Percentiles rank a stretch among this genome's conserved stretches.
Conservation (phyloP, 768 basidiomycete species). For the Suillus cothurnatus region DNA sequence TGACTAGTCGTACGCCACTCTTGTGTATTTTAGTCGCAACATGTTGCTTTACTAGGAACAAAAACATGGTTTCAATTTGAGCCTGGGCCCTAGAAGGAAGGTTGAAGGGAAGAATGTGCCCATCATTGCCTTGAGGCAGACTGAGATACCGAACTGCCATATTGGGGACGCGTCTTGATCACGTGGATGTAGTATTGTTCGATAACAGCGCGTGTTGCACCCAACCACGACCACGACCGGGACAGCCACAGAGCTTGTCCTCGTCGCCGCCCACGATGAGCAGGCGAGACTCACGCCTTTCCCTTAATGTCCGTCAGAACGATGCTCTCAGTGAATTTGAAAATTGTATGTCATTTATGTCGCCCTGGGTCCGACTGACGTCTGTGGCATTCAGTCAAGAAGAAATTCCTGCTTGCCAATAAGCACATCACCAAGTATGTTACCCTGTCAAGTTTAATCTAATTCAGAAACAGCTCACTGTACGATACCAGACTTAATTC, state of each 20-base stretch:
- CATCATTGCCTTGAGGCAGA: slow-evolving; percentile 30
- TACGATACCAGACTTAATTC: slow-evolving; percentile 67
- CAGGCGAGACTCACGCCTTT: slow-evolving; percentile 40
- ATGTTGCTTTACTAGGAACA: slow-evolving; percentile 10
- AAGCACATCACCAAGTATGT: slow-evolving; percentile 88
- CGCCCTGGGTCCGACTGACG: slow-evolving; percentile 17
- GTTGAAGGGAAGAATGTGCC: slow-evolving; percentile 19
- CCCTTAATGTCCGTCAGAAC: slow-evolving; percentile 66
- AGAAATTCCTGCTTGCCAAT: slow-evolving; percentile 88
- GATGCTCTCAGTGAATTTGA: slow-evolving; percentile 85
- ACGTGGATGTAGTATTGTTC: slow-evolving; percentile 33
- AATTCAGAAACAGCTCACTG: slow-evolving; percentile 5
- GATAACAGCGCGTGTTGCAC: slow-evolving; percentile 37
- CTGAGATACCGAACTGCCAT: slow-evolving; percentile 14
- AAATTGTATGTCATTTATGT: slow-evolving; percentile 59
- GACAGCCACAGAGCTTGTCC: slow-evolving; percentile 24
- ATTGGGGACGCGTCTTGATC: slow-evolving; percentile 25
- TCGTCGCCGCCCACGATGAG: slow-evolving; percentile 33
- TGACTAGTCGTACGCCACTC: slow-evolving; percentile 18
- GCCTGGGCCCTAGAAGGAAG: slow-evolving; percentile 24
- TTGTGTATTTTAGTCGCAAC: slow-evolving; percentile 19
- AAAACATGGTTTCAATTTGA: slow-evolving; percentile 7
- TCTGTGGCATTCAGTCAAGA: slow-evolving; percentile 70
- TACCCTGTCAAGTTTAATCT: neutral
- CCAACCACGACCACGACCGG: slow-evolving; percentile 17